phyloP scores from a whole-genome alignment of 1,139 yeast species.

The Dujonia santamariae region DNA sequence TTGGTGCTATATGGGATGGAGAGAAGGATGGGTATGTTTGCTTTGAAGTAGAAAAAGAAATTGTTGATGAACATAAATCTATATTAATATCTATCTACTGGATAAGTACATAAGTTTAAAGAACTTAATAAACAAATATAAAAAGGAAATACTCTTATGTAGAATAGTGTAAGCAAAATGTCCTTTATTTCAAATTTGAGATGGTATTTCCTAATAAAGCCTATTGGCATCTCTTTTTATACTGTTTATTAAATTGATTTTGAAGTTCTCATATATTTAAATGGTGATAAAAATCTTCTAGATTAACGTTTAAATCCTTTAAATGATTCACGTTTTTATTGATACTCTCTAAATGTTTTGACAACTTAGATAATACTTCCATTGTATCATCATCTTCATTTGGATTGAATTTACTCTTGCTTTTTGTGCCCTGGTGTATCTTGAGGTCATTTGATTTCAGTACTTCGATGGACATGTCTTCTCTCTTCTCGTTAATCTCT shows the following conservation, averaged over 20 bases:
- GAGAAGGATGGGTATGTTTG: slow-evolving; percentile 32
- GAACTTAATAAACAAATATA: slow-evolving; percentile 6
- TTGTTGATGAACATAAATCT: slow-evolving; percentile 1
- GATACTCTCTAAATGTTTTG: slow-evolving; percentile 18
- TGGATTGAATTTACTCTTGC: slow-evolving; percentile 20
- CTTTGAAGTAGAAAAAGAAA: slow-evolving; percentile 14
- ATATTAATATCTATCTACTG: slow-evolving; percentile 28
- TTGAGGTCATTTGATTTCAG: background rate
- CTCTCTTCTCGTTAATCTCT: slow-evolving; percentile 11
- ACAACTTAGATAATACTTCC: slow-evolving; percentile 17
- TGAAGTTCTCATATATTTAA: no score
- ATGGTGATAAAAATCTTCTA: slow-evolving; percentile 25
- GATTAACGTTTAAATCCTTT: slow-evolving; percentile 21
- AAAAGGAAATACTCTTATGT: no score
- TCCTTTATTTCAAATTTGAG: background rate
- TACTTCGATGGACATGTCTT: slow-evolving; percentile 9
- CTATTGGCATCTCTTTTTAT: background rate
- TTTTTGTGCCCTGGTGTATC: background rate
- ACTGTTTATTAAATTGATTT: background rate
- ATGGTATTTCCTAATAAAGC: background rate
- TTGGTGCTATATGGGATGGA: slow-evolving; percentile 41
- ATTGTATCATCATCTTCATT: slow-evolving; percentile 22
- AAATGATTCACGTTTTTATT: slow-evolving; percentile 17
- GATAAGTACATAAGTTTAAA: slow-evolving; percentile 23
- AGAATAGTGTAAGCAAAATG: no score